Conservation (phyloP, 2,329 filamentous ascomycete genomes). For the Penicillium aurantiogriseum region DNA sequence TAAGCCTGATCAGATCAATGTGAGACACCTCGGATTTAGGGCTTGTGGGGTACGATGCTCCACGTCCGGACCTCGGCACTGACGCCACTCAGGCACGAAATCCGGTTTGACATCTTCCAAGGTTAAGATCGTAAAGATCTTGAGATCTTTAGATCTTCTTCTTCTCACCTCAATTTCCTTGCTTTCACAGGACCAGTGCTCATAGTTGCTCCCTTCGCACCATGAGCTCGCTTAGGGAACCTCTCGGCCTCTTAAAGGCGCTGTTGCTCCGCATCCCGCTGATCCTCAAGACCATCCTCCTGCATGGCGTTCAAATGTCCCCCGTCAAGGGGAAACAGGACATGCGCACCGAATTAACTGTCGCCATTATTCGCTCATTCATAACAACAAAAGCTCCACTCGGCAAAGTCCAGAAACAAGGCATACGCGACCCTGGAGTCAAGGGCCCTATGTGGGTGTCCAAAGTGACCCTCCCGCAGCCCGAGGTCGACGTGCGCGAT, state of each 20-base stretch:
- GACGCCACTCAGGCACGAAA: slow-evolving; percentile 13
- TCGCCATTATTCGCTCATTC: slow-evolving; percentile 69
- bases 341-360: slow-evolving; percentile 68
- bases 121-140: background rate
- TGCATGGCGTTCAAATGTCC: slow-evolving; percentile 61
- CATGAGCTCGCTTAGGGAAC: slow-evolving; percentile 28
- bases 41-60: background rate
- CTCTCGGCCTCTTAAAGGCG: slow-evolving; percentile 35
- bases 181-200: background rate
- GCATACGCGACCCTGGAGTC: slow-evolving; percentile 63
- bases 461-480: slow-evolving; percentile 63
- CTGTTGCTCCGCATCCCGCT: slow-evolving; percentile 43
- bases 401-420: slow-evolving; percentile 61
- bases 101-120: slow-evolving; percentile 14
- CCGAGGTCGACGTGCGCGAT: slow-evolving; percentile 47
- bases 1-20: background rate
- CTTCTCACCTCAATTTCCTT: background rate
- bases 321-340: slow-evolving; percentile 74
- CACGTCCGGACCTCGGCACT: slow-evolving; percentile 18
- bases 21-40: background rate
- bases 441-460: slow-evolving; percentile 82
- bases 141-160: background rate
- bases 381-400: slow-evolving; percentile 55
- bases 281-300: slow-evolving; percentile 43
- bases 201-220: background rate